Base-by-base conservation (phyloP, 306 rosid genomes). In the Calophaca sinica region DNA sequence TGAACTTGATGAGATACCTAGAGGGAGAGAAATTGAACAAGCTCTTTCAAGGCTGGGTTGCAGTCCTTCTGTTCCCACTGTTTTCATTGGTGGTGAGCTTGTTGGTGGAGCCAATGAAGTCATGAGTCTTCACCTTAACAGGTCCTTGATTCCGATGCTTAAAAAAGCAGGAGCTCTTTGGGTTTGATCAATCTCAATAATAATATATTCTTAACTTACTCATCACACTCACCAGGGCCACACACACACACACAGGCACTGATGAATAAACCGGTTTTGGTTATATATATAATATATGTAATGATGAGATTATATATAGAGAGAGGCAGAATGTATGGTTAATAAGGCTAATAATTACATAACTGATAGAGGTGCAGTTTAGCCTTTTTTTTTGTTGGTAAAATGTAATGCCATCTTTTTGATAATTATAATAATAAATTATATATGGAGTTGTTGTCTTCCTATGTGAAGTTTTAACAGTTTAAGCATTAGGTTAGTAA, bases 101-200 rank as follows among this genome's bases (percentile, higher is more conserved):
- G 84, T 92, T 0, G 99, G 99, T 7, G 98, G 99, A 59, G 82
- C 96, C 65, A 94, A 90, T 80, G 91, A 94, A 74, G 89, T 94
- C 32, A 92, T 90, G 99, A 92, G 87, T 60, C 99, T 88, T 82
- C 99, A 92, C 73, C 96, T 94, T 15, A 84, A 85, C 33, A 81
- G 97, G 3, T 82, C 94, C 84, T 80, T 94, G 57, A 87, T 90
- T 75, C 96, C 99, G 44, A 92, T 94, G 99, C 99, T 94, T 41
- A 87, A 85, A 61, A 82, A 84, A 60, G 99, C 79, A 3, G 98
- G 99, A 3, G 99, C 96, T 64, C 78, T 92, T 9, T 94, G 99
- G 97, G 85, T 94, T 65, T 81, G 26, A 20, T 20, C n/a, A 20
- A 20, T 20, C 26, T 20, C 1, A 65, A 69, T 72, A 20, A 51